These are phyloP conservation scores for Tilletia horrida DNA, from an alignment of 1,284 basidiomycete genomes.

Conservation along the genomic window DNA sequence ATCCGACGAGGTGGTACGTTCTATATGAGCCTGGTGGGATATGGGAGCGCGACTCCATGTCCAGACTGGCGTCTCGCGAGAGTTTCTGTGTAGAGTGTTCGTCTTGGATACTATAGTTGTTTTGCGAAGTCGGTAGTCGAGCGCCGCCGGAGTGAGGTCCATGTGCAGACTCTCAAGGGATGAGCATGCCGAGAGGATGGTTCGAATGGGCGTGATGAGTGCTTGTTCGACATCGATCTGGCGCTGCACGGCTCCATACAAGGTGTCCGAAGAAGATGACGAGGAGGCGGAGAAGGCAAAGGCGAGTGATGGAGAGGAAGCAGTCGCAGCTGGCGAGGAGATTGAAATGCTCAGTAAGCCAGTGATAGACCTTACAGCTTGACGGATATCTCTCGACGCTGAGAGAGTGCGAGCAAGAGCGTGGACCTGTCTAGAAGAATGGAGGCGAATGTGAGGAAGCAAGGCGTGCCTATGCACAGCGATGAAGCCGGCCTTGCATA, in stretches of 20 bases:
- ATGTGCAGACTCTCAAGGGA: not conserved
- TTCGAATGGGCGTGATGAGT: not conserved
- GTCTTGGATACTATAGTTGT: constrained; percentile 6
- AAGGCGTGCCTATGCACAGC: not conserved
- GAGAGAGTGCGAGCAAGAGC: not conserved
- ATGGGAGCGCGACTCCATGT: constrained; percentile 5
- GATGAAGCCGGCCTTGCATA: not conserved
- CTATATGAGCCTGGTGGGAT: constrained; percentile 1
- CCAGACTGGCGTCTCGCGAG: not conserved
- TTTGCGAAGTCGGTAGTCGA: constrained; percentile 12
- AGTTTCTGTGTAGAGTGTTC: not conserved
- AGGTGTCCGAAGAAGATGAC: not conserved
- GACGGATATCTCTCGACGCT: not conserved
- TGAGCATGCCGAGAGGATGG: not conserved
- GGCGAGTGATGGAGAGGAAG: not conserved
- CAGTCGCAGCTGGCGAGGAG: not conserved
- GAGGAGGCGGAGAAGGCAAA: not conserved
- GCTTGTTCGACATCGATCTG: constrained; percentile 5
- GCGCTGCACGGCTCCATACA: not conserved
- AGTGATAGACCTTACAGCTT: not conserved
- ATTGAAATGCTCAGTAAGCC: not conserved
- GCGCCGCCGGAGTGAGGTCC: constrained; percentile 1
- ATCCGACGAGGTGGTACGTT: not conserved
- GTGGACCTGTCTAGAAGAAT: constrained; percentile 2
- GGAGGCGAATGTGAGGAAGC: not conserved